Base-by-base conservation (phyloP, 2,329 filamentous ascomycete species). In the Aureobasidium leucospermi region DNA sequence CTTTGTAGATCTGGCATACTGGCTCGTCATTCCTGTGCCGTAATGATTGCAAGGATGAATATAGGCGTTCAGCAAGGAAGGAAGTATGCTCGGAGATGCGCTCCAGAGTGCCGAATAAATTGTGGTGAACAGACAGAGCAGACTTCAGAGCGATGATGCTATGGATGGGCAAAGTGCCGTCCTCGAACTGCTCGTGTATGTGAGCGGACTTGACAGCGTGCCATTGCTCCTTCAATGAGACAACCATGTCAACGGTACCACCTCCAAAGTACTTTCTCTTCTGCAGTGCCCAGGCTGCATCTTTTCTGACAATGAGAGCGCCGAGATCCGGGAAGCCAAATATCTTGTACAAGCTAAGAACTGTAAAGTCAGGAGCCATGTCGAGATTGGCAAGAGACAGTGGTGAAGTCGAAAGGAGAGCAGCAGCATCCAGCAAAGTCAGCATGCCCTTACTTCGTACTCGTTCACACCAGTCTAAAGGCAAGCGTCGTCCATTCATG, bases 301-400 rank as follows among this genome's bases (percentile, higher is more conserved):
- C 79, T 65, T 89, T 90, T 43, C 88, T 85, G 9, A 97, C 85
- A 32, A 97, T 85, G 61, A 99, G 75, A 2, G 86, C 92, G 1
- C 93, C 93, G 1, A 97, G 78, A 65, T 97, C 90, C 0, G 93
- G 93, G 64, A 96, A 96, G 1, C 94, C 93, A 71, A 97, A 97
- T 15, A 96, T 92, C 72, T 97, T 99, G 76, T 96, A 95, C 64
- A 97, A 85, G 72, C 92, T 97, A 41, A 97, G 68, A 0, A 90
- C 88, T 0, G 84, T 87, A 65, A 97, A 97, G 70, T 97, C 93
- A 1, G 93, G 89, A 0, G 88, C 85, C 0, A 74, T 69, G 0
- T 78, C 75, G 0, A 79, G 65, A 65, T 88, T 75, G 60, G 83
- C 78, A 1, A 97, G 76, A 68, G 94, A 83, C 4, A 97, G 76